Percentiles rank a stretch among this genome's conserved stretches.
Conservation (phyloP, 2,329 filamentous ascomycete species). For the Paraconiothyrium sp. region DNA sequence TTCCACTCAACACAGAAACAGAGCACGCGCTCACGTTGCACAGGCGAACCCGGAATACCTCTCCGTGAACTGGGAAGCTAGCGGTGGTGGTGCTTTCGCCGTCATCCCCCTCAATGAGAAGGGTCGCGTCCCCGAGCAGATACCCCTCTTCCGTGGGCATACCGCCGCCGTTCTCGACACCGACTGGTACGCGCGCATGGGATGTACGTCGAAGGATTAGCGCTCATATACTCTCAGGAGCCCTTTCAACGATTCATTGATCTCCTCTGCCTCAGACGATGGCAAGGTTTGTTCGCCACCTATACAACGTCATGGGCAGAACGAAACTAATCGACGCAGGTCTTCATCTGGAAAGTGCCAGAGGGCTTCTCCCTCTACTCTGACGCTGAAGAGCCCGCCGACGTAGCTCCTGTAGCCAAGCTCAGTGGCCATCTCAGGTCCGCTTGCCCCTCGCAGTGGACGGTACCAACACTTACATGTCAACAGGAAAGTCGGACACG, state of each 20-base stretch:
- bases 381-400: slow-evolving; percentile 82
- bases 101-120: slow-evolving; percentile 91
- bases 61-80: slow-evolving; percentile 97
- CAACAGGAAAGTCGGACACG: slow-evolving; percentile 91
- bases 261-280: slow-evolving; percentile 95
- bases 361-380: slow-evolving; percentile 84
- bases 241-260: slow-evolving; percentile 92
- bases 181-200: slow-evolving; percentile 74
- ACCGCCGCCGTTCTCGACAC: slow-evolving; percentile 96
- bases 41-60: slow-evolving; percentile 96
- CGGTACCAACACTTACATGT: slow-evolving; percentile 25
- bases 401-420: slow-evolving; percentile 83
- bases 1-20: slow-evolving; percentile 34
- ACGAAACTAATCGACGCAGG: slow-evolving; percentile 52
- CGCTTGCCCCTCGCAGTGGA: slow-evolving; percentile 30
- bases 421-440: slow-evolving; percentile 88
- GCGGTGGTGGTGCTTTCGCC: slow-evolving; percentile 94
- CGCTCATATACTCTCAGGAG: slow-evolving; percentile 67
- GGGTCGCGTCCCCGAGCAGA: slow-evolving; percentile 89
- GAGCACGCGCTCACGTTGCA: slow-evolving; percentile 34
- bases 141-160: slow-evolving; percentile 95
- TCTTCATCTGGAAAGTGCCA: slow-evolving; percentile 96
- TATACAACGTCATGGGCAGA: not conserved
- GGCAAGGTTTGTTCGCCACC: slow-evolving; percentile 70
- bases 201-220: not conserved